These are phyloP conservation scores for Aspergillus transmontanensis DNA, from an alignment of 2,329 filamentous ascomycete genomes.

Conservation along the genomic window DNA sequence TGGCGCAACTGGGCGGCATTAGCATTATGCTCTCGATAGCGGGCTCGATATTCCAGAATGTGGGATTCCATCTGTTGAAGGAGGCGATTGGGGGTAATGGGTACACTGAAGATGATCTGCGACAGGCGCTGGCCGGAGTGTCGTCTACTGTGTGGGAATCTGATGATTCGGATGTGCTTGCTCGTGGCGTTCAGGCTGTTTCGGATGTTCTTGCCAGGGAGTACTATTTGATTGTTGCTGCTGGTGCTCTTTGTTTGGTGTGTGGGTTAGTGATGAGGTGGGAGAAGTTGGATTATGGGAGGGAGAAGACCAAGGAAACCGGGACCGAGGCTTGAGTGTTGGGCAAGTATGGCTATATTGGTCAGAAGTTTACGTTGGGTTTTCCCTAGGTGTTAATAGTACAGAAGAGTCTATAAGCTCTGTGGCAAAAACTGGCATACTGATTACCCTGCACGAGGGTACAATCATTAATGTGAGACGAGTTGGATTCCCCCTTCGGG, in stretches of 20 bases:
- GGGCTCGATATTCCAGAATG: slow-evolving; percentile 15
- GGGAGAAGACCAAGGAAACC: not conserved
- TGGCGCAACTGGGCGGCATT: slow-evolving; percentile 15
- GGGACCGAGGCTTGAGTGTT: too few relatives aligned
- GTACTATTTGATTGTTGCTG: slow-evolving; percentile 15
- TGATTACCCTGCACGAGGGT: too few relatives aligned
- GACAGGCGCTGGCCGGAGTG: slow-evolving; percentile 14
- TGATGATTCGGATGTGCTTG: not conserved
- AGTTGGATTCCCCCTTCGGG: too few relatives aligned
- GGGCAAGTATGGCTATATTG: too few relatives aligned
- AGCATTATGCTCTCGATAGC: slow-evolving; percentile 7
- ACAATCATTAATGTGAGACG: too few relatives aligned
- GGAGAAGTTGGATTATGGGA: slow-evolving; percentile 12
- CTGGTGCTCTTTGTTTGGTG: slow-evolving; percentile 10
- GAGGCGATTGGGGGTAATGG: slow-evolving; percentile 8
- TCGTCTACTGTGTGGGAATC: slow-evolving; percentile 12
- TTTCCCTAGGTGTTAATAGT: too few relatives aligned
- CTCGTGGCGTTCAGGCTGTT: slow-evolving; percentile 6
- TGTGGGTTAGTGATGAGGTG: slow-evolving; percentile 13
- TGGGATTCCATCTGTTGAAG: slow-evolving; percentile 4
- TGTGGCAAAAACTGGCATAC: too few relatives aligned
- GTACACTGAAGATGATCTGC: slow-evolving; percentile 8
- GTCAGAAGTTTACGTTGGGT: too few relatives aligned
- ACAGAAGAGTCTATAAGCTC: too few relatives aligned
- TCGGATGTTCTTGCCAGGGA: slow-evolving; percentile 13